A percentile compares a stretch with the other conserved stretches of the same genome.
These are phyloP conservation scores for Epichloe glyceriae DNA, from an alignment of 2,329 filamentous ascomycete genomes.

Conservation along the genomic window DNA sequence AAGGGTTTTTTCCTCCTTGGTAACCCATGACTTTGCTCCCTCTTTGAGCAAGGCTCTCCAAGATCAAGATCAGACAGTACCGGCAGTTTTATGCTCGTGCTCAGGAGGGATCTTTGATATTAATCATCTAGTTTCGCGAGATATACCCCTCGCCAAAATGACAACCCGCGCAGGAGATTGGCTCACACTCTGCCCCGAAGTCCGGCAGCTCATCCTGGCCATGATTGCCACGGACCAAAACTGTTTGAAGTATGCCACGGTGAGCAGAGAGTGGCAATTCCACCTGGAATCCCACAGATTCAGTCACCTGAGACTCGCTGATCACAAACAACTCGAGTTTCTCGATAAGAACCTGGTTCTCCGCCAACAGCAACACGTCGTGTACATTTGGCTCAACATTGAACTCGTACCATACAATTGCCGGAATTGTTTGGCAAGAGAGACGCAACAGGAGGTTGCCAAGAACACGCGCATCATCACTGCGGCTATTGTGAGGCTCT, in stretches of 20 bases:
- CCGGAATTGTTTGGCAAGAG: background rate
- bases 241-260: background rate
- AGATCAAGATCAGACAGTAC: too few species aligned
- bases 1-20: too few species aligned
- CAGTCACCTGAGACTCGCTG: background rate
- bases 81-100: too few species aligned
- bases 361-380: background rate
- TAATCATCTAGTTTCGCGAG: too few species aligned
- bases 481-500: background rate
- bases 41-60: too few species aligned
- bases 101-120: too few species aligned
- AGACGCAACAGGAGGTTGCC: background rate
- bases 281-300: background rate
- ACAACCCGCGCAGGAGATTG: background rate
- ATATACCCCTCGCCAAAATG: background rate
- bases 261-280: background rate
- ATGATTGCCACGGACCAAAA: background rate
- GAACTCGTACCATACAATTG: background rate
- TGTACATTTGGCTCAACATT: conserved; percentile 1
- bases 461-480: too few species aligned
- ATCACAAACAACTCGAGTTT: background rate
- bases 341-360: background rate
- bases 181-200: background rate
- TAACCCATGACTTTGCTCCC: too few species aligned
- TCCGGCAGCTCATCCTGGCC: background rate